Base-by-base conservation (phyloP, 139 green algal genomes). In the Edaphochlamys debaryana region DNA sequence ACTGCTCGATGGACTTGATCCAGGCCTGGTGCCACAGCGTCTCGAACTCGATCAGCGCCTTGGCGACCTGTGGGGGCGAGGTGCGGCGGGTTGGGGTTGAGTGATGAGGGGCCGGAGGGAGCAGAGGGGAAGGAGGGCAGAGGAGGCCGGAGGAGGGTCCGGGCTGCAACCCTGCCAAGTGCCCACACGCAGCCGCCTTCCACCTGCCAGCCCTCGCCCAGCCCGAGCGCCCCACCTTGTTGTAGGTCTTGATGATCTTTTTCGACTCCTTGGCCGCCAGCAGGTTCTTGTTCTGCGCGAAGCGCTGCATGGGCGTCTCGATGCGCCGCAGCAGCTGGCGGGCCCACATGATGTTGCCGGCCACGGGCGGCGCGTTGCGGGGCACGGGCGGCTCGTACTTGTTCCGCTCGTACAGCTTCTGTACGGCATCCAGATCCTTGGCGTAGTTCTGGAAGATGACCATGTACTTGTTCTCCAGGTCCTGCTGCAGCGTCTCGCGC, bases 21-120 rank as follows among this genome's bases (percentile, higher is more conserved):
- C 87, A 91, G 4, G 87, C 87, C 84, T 93, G 85, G 76, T 96
- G 90, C 94, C 94, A 98, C 22, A 99, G 90, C 38, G 88, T 93
- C 89, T 99, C 96, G 91, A 98, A 99, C 91, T 98, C 95, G 23
- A 98, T 92, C 50, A 98, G 92, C 27, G 94, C 93, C 87, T 93
- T 94, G 63, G 94, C 93, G 5, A 95, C 87, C 84, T 92, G 77
- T 29, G 69, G 30, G 34, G 11, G 13, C 34, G 45, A 3, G 66
- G 66, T n/a, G n/a, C 30, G 15, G n/a, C 22, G n/a, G n/a, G 62
- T 2, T 2, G 2, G 19, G 66, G 4, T 27, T 20, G 15, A 36
- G 36, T 36, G 4, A 4, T 34, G 36, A 70, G 13, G 13, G 30
- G 62, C 62, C 3, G 30, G 56, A 9, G 56, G 22, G 11, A 29